A percentile compares a stretch with the other conserved stretches of the same genome.
Evolutionary conservation across 2,329 filamentous ascomycete genomes (phyloP).

Genomic region (Epichloe hybrida): DNA sequence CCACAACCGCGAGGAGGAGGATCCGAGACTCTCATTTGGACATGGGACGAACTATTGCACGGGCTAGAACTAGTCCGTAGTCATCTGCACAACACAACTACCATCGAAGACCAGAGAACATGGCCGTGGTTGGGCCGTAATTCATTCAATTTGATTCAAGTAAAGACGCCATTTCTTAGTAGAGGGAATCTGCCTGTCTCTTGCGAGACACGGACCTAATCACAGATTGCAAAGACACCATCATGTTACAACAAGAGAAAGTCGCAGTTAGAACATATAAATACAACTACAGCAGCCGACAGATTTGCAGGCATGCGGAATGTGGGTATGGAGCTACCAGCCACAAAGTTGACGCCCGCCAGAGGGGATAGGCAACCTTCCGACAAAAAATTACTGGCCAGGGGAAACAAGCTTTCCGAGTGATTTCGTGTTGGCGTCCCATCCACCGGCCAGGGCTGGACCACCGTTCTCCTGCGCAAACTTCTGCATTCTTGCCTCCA

Average conservation of each 20-base stretch:
- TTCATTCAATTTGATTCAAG: too few relatives aligned
- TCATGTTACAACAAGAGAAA: not conserved
- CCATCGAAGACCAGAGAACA: too few relatives aligned
- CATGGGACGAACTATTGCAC: too few relatives aligned
- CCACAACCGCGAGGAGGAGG: too few relatives aligned
- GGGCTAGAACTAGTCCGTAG: too few relatives aligned
- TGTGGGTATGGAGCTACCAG: not conserved
- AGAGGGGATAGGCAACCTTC: conserved; percentile 3
- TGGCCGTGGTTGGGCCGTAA: too few relatives aligned
- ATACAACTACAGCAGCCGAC: conserved; percentile 3
- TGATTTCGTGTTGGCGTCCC: conserved; percentile 59
- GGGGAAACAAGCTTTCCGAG: conserved; percentile 79
- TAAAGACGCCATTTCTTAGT: not conserved
- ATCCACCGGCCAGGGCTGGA: conserved; percentile 70
- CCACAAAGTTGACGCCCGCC: not conserved
- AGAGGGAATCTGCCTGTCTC: too few relatives aligned
- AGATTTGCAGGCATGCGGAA: not conserved
- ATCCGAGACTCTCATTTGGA: too few relatives aligned
- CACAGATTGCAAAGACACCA: not conserved
- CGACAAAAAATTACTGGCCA: conserved; percentile 53
- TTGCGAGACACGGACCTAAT: too few relatives aligned
- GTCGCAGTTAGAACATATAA: conserved; percentile 2
- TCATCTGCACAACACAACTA: too few relatives aligned
- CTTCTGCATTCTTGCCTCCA: conserved; percentile 80
- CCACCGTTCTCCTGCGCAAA: conserved; percentile 63